Base-by-base conservation (phyloP, 1,284 basidiomycete species). In the Psilocybe mexicana region DNA sequence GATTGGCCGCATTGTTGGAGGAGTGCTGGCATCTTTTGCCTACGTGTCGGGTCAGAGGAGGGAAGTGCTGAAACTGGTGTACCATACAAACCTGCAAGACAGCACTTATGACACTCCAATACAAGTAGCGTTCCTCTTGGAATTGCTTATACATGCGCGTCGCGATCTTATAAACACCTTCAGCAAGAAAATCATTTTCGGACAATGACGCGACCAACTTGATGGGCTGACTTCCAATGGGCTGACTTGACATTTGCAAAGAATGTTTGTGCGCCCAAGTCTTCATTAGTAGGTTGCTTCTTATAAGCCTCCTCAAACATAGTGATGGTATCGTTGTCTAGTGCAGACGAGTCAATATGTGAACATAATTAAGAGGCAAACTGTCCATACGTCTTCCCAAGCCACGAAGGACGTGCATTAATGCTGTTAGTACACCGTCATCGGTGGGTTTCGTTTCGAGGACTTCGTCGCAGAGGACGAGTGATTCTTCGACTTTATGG, bases 241-340 rank as follows among this genome's bases (percentile, higher is more conserved):
- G 80, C 79, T 38, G 86, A 84, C 62, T 90, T 83, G 28, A 88
- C 83, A 66, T 92, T 90, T 42, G 91, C 89, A 66, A 92, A 86
- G 76, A 94, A 94, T 0, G 90, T 88, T 68, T 94, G 91, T 23
- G 81, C 79, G 11, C 87, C 90, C 5, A 94, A 81, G 55, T 93
- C 90, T 68, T 94, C 91, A 67, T 92, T 93, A 6, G 73, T 69
- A 14, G 93, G 92, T 57, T 88, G 82, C 61, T 86, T 82, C 70
- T 88, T 90, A 74, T 83, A 91, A 2, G 90, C 90, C 51, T 89
- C 85, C 61, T 92, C 90, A 63, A 87, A 92, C 88, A 92, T 91
- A 8, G 78, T 76, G 45, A 91, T 82, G 75, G 87, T 85, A 70
- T 92, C 90, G 57, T 82, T 82, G 70, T 90, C 90, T 92, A 61